Evolutionary conservation across 495 filamentous ascomycete genomes (phyloP).

Genomic region (Sordaria brevicollis): DNA sequence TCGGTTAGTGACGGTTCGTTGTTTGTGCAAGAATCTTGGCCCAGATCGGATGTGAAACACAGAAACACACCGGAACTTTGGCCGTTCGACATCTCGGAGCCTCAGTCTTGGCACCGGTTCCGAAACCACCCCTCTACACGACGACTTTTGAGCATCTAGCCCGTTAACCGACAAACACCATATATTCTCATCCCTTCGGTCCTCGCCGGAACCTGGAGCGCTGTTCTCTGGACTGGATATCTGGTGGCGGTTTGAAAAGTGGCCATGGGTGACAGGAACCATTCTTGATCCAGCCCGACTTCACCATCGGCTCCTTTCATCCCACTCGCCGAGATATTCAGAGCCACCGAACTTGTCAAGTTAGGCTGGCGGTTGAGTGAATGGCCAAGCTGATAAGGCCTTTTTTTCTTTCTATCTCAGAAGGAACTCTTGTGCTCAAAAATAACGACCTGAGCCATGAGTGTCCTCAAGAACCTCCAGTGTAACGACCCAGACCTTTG

Average conservation of each 20-base stretch:
- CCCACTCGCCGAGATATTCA: not conserved
- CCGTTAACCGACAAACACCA: not conserved
- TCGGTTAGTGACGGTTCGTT: not conserved
- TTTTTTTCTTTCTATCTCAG: not conserved
- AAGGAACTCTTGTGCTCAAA: not conserved
- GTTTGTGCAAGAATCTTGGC: not conserved
- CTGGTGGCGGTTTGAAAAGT: not conserved
- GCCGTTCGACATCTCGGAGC: not conserved
- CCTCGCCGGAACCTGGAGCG: not conserved
- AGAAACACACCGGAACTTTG: not conserved
- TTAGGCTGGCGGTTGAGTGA: not conserved
- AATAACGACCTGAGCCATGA: not conserved
- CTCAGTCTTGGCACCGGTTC: not conserved
- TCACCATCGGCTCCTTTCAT: not conserved
- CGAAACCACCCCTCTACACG: not conserved
- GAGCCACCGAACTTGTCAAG: not conserved
- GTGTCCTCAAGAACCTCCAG: not conserved
- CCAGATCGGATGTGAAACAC: not conserved
- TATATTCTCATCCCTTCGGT: not conserved
- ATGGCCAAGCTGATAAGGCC: not conserved
- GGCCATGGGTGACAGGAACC: not conserved
- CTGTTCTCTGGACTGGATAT: not conserved
- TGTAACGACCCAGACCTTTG: not conserved
- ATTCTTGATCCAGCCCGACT: not conserved
- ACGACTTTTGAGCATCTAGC: not conserved